These are phyloP conservation scores for Chrysophaeum taylorii DNA, from an alignment of 352 stramenopile species.

Conservation along the genomic window DNA sequence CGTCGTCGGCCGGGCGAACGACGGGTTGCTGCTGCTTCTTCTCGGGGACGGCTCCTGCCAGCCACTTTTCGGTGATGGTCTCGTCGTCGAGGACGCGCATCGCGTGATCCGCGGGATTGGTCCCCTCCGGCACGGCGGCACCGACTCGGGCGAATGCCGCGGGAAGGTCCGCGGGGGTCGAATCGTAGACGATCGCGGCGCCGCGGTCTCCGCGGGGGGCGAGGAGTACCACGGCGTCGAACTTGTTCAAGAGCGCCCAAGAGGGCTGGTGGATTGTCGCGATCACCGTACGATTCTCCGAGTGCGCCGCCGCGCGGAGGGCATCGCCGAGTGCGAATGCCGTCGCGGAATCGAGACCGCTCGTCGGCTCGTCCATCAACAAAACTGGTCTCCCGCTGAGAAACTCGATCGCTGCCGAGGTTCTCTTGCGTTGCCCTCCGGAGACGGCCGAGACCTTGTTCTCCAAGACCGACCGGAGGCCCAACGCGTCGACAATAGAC, in stretches of 20 bases:
- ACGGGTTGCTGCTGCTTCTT: too few species aligned
- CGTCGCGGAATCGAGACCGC: slow-evolving; percentile 26
- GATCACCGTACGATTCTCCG: slow-evolving; percentile 49
- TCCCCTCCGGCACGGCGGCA: not conserved
- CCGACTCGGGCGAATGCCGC: not conserved
- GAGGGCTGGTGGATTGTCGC: slow-evolving; percentile 52
- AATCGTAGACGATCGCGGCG: not conserved
- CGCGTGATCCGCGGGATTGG: not conserved
- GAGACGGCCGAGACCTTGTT: slow-evolving; percentile 31
- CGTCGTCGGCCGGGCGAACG: not conserved
- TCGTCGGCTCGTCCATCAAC: slow-evolving; percentile 48
- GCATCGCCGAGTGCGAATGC: slow-evolving; percentile 53
- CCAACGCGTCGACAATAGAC: not conserved
- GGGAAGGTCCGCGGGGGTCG: not conserved
- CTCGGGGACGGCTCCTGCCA: too few species aligned
- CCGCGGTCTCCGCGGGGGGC: slow-evolving; percentile 24
- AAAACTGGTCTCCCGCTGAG: slow-evolving; percentile 59
- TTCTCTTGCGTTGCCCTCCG: slow-evolving; percentile 56
- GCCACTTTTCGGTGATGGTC: too few species aligned
- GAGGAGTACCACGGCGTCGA: slow-evolving; percentile 50
- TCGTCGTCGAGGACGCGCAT: not conserved
- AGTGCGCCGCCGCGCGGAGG: slow-evolving; percentile 44
- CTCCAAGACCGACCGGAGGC: not conserved
- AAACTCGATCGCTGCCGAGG: slow-evolving; percentile 64
- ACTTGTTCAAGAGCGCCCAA: slow-evolving; percentile 56